Percentiles rank a stretch among this genome's conserved stretches.
Evolutionary conservation across 106 monocot genomes (phyloP).

Genomic region (Platanthera guangdongensis): DNA sequence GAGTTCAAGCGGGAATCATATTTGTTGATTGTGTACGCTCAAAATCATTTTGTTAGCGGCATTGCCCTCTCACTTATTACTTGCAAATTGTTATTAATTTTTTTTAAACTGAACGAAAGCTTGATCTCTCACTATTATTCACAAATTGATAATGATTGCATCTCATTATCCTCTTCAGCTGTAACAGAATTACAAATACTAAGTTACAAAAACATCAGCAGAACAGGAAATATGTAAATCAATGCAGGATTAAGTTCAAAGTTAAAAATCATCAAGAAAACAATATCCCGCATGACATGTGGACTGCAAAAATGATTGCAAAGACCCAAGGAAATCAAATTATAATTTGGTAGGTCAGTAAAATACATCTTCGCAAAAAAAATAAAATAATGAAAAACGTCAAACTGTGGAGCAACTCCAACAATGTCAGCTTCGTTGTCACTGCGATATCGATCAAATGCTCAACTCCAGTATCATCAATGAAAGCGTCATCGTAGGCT

Average conservation of each 20-base stretch:
- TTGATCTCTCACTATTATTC: no score
- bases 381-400: neutral
- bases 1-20: no score
- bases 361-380: neutral
- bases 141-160: no score
- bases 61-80: no score
- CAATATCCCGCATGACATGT: neutral
- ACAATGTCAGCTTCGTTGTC: constrained; percentile 63
- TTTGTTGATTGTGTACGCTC: no score
- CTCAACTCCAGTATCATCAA: constrained; percentile 88
- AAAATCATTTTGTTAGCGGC: no score
- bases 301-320: neutral
- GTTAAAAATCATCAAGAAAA: neutral
- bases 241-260: neutral
- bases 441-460: constrained; percentile 65
- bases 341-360: neutral
- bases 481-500: constrained; percentile 83
- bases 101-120: no score
- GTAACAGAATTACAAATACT: neutral
- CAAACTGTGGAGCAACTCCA: constrained; percentile 73
- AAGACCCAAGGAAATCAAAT: neutral
- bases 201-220: neutral
- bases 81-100: no score
- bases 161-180: constrained; percentile 95
- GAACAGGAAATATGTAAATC: neutral